A percentile compares a stretch with the other conserved stretches of the same genome.
Conservation (phyloP, 257 asterid species). For the Jasminum sambac region DNA sequence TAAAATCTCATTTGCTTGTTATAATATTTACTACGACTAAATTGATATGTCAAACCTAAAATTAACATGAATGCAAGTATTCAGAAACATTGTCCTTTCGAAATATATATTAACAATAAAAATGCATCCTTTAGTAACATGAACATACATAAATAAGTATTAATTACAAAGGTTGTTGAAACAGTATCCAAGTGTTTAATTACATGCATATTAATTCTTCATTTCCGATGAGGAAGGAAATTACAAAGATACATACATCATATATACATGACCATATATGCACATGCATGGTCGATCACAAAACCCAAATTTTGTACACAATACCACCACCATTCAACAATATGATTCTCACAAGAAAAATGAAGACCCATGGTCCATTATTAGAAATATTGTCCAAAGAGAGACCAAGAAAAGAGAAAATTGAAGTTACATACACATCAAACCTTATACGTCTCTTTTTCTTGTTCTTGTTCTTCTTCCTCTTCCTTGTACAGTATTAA, state of each 20-base stretch:
- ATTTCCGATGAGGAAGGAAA: background rate
- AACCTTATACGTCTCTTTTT: constrained; percentile 5
- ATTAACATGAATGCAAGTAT: too few species aligned
- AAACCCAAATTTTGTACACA: background rate
- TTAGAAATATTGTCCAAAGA: background rate
- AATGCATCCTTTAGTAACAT: too few species aligned
- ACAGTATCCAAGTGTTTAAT: background rate
- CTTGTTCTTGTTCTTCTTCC: constrained; percentile 24
- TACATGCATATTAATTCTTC: background rate
- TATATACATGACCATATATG: too few species aligned
- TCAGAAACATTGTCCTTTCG: too few species aligned
- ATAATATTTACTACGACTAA: too few species aligned
- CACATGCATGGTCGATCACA: background rate
- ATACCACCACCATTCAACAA: too few species aligned
- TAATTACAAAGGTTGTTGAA: background rate
- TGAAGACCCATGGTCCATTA: too few species aligned
- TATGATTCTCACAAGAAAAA: too few species aligned
- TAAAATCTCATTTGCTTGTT: too few species aligned
- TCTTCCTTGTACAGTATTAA: constrained; percentile 34
- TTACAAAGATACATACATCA: background rate
- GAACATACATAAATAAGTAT: too few species aligned
- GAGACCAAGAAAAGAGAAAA: background rate
- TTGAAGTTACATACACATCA: background rate
- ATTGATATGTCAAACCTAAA: too few species aligned
- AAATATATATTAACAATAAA: too few species aligned